Evolutionary conservation across 768 basidiomycete species (phyloP).

Genomic region (Leccinum incarnatum): DNA sequence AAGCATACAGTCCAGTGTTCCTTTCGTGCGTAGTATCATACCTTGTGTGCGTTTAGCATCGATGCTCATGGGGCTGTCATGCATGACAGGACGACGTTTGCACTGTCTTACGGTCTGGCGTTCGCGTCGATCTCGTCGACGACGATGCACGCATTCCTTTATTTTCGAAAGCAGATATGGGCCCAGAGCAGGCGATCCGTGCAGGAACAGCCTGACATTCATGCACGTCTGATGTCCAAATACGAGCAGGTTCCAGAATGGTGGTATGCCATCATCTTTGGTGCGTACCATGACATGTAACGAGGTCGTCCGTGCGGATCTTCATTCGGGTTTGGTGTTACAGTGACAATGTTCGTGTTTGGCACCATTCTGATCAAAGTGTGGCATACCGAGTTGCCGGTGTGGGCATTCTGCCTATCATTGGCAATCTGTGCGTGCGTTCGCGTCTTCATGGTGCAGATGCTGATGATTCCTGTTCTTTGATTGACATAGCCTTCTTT

Average conservation of each 20-base stretch:
- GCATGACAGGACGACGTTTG: constrained; percentile 52
- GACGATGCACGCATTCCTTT: constrained; percentile 67
- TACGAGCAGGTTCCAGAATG: constrained; percentile 61
- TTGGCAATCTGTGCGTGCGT: constrained; percentile 26
- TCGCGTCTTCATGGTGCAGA: neutral
- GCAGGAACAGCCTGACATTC: constrained; percentile 75
- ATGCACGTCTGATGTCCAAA: constrained; percentile 54
- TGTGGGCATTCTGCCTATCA: constrained; percentile 43
- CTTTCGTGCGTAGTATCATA: constrained; percentile 37
- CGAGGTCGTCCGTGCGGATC: neutral
- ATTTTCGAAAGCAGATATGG: constrained; percentile 79
- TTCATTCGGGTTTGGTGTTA: neutral
- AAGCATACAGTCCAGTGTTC: constrained; percentile 59
- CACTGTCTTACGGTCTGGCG: constrained; percentile 76
- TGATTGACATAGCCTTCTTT: constrained; percentile 36
- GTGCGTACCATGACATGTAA: constrained; percentile 8
- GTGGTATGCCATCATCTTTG: constrained; percentile 46
- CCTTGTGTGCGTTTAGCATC: neutral
- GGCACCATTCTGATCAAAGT: constrained; percentile 57
- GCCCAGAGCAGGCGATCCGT: constrained; percentile 65
- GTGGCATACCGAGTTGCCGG: constrained; percentile 51
- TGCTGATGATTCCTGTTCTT: neutral
- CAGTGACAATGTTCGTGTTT: constrained; percentile 52
- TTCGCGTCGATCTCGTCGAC: constrained; percentile 81
- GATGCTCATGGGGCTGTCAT: neutral